Conservation (phyloP, 139 green algal species). For the Edaphochlamys debaryana region DNA sequence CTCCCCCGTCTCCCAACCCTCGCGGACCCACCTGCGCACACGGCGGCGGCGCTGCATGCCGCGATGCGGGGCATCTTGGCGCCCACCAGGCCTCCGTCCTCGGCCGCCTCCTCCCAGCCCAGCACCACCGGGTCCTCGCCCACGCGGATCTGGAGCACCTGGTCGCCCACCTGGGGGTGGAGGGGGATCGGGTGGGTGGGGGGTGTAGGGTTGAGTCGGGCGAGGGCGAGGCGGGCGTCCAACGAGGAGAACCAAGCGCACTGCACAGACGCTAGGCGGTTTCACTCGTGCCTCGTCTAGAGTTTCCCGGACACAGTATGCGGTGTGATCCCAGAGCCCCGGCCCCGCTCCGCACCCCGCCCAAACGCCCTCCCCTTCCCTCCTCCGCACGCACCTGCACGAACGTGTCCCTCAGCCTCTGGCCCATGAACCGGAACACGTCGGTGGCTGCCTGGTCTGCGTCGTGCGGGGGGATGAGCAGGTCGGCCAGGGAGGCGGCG, state of each 20-base stretch:
- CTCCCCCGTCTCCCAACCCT: too few relatives aligned
- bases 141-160: constrained; percentile 27
- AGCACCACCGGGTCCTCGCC: constrained; percentile 28
- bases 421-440: constrained; percentile 37
- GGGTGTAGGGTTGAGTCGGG: too few relatives aligned
- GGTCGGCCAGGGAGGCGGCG: neutral
- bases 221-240: neutral
- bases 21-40: constrained; percentile 34
- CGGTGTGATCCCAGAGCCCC: too few relatives aligned
- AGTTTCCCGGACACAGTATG: too few relatives aligned
- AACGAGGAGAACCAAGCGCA: too few relatives aligned
- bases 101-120: constrained; percentile 32
- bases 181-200: neutral
- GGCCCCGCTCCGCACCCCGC: too few relatives aligned
- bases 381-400: constrained; percentile 27
- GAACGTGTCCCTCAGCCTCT: constrained; percentile 33
- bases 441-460: constrained; percentile 16
- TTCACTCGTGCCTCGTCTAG: too few relatives aligned
- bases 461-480: constrained; percentile 18
- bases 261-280: too few relatives aligned
- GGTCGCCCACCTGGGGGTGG: constrained; percentile 16
- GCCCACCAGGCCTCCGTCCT: constrained; percentile 11
- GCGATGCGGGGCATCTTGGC: constrained; percentile 10
- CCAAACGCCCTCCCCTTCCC: too few relatives aligned
- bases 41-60: neutral